These are phyloP conservation scores for Hemileccinum rubropunctum DNA, from an alignment of 768 basidiomycete genomes.

Conservation along the genomic window DNA sequence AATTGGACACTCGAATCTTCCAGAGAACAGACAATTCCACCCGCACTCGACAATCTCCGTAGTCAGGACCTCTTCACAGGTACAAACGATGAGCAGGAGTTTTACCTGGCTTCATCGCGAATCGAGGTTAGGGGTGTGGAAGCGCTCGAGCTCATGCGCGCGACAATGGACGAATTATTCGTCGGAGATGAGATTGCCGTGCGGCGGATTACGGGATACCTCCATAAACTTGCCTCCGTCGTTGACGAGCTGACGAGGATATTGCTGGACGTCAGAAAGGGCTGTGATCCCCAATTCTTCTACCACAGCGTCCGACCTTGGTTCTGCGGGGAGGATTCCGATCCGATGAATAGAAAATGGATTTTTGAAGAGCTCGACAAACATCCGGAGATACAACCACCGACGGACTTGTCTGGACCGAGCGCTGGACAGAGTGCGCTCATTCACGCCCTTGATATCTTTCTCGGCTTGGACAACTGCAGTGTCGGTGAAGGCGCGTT, in stretches of 20 bases:
- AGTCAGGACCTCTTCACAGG: slow-evolving; percentile 73
- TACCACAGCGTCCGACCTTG: slow-evolving; percentile 75
- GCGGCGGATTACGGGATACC: slow-evolving; percentile 61
- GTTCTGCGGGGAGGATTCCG: slow-evolving; percentile 71
- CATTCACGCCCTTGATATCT: slow-evolving; percentile 71
- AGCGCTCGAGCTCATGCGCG: slow-evolving; percentile 82
- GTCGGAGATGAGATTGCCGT: slow-evolving; percentile 65
- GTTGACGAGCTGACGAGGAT: slow-evolving; percentile 62
- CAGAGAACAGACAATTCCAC: slow-evolving; percentile 28
- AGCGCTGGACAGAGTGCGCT: slow-evolving; percentile 82
- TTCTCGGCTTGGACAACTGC: slow-evolving; percentile 61
- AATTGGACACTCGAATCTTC: slow-evolving; percentile 57
- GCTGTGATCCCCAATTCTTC: slow-evolving; percentile 71
- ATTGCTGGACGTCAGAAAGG: slow-evolving; percentile 61
- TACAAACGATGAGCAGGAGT: slow-evolving; percentile 78
- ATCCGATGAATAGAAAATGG: slow-evolving; percentile 45
- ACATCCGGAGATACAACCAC: slow-evolving; percentile 40
- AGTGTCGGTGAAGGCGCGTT: slow-evolving; percentile 19
- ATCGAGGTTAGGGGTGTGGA: slow-evolving; percentile 86
- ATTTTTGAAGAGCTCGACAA: slow-evolving; percentile 59
- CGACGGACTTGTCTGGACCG: slow-evolving; percentile 66
- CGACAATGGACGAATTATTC: slow-evolving; percentile 86
- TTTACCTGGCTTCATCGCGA: slow-evolving; percentile 82
- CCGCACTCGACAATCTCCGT: slow-evolving; percentile 56
- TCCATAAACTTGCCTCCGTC: slow-evolving; percentile 58